phyloP scores from a whole-genome alignment of 352 stramenopile species.

The Phytopythium delawarense region DNA sequence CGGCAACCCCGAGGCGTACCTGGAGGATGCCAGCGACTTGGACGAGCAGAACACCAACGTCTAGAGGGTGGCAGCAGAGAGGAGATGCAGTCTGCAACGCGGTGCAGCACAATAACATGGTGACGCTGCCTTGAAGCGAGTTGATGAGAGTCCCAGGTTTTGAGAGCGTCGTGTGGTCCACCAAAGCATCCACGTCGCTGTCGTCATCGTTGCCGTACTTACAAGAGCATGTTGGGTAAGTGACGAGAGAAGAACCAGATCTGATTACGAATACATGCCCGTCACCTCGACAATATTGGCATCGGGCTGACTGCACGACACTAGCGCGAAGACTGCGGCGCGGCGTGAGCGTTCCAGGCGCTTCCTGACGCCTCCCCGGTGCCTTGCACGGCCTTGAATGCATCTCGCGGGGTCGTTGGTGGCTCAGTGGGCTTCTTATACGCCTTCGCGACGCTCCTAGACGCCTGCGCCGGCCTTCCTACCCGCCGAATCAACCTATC shows the following conservation, averaged over 20 bases:
- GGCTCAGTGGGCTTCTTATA: neutral
- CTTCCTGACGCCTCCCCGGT: neutral
- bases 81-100: neutral
- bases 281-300: neutral
- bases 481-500: neutral
- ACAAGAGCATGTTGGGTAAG: neutral
- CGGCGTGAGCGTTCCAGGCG: neutral
- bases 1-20: conserved; percentile 43
- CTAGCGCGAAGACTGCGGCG: neutral
- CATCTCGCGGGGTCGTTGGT: neutral
- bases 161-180: neutral
- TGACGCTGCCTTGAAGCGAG: neutral
- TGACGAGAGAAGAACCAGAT: conserved; percentile 2
- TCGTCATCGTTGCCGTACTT: neutral
- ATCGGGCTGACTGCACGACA: no score
- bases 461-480: neutral
- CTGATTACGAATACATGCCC: neutral
- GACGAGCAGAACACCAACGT: conserved; percentile 27
- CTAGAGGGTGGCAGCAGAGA: neutral
- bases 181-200: neutral
- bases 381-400: neutral
- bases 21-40: conserved; percentile 41
- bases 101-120: neutral
- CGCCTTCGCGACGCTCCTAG: neutral
- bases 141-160: neutral